Base-by-base conservation (phyloP, 331 rosid species). In the Phaseolus coccineus region DNA sequence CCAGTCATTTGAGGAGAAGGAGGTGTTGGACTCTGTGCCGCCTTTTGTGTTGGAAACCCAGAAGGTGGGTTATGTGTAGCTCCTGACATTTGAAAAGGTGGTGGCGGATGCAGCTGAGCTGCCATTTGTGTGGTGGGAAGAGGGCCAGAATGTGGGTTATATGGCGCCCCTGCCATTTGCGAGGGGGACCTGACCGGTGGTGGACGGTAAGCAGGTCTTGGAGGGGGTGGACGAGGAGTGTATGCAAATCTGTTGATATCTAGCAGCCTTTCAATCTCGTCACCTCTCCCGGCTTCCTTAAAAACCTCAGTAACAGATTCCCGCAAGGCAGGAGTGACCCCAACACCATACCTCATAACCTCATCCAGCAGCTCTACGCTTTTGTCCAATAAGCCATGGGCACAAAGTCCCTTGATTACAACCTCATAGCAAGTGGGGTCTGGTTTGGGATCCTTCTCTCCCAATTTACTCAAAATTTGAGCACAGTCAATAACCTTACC, bases 381-480 rank as follows among this genome's bases (percentile, higher is more conserved):
- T 42, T 73, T 80, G 53, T 93, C 99, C 79, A 90, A 72, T 31
- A 74, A 80, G 44, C 87, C 90, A 69, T 85, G 89, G 30, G 81
- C 86, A 82, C 94, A 93, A 14, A 95, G 89, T 61, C 96, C 99
- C 90, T 73, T 89, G 71, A 91, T 89, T 51, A 95, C 97, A 77
- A 91, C 88, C 76, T 95, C 99, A 42, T 95, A 95, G 81, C 91
- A 90, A 44, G 88, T 88, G 69, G 90, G 90, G 74, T 95, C 99
- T 0, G 97, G 97, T 83, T 95, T 95, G 50, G 98, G 98, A 77
- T 95, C 99, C 47, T 85, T 89, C 62, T 90, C 98, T 42, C 99
- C 98, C 96, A 95, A 88, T 85, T 95, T 91, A 75, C 90, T 89
- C 88, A 95, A 90, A 85, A 93, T 76, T 77, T 81, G 90, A 2